Conservation (phyloP, 345 rosid species). For the Eucalyptus melliodora region DNA sequence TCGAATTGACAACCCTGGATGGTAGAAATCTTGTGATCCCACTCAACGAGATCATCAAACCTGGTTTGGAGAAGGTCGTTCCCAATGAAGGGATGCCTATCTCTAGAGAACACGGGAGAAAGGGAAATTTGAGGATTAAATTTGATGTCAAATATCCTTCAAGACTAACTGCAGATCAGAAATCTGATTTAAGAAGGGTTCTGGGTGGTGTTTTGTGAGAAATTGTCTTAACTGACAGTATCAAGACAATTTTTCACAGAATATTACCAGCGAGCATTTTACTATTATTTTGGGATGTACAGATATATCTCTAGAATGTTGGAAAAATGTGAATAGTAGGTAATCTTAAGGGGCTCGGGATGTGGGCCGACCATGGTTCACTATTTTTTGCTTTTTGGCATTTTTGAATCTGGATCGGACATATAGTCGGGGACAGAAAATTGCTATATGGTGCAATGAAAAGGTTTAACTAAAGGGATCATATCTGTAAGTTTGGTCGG, state of each 20-base stretch:
- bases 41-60: slow-evolving; percentile 59
- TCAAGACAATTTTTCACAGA: neutral
- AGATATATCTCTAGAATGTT: neutral
- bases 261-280: neutral
- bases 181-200: slow-evolving; percentile 70
- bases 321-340: slow-evolving; percentile 1
- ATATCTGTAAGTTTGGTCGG: neutral
- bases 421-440: neutral
- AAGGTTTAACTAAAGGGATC: neutral
- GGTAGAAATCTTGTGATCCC: slow-evolving; percentile 68
- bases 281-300: neutral
- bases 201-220: slow-evolving; percentile 35
- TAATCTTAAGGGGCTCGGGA: neutral
- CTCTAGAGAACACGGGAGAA: slow-evolving; percentile 70
- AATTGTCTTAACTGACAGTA: neutral
- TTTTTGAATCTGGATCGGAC: neutral
- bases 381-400: neutral
- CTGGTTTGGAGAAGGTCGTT: slow-evolving; percentile 64
- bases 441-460: neutral
- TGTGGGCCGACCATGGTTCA: neutral
- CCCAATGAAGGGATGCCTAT: slow-evolving; percentile 94
- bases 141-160: slow-evolving; percentile 79
- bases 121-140: slow-evolving; percentile 75
- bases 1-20: slow-evolving; percentile 54
- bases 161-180: slow-evolving; percentile 63